Evolutionary conservation across 2,329 filamentous ascomycete genomes (phyloP).

Genomic region (Plenodomus lindquistii): DNA sequence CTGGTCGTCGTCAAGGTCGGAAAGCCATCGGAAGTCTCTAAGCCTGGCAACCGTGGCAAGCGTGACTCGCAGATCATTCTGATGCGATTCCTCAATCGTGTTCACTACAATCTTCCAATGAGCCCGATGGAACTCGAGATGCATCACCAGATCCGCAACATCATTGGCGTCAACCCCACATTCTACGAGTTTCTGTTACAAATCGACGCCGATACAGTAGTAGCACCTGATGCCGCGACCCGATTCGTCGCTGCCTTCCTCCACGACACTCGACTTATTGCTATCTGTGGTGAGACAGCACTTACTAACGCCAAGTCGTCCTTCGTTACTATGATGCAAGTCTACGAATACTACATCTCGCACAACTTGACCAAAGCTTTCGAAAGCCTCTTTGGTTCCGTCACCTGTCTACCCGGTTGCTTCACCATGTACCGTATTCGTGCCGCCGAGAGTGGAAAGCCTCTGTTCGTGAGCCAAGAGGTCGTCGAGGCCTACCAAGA

Average conservation of each 20-base stretch:
- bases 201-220: constrained; percentile 96
- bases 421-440: constrained; percentile 99
- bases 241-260: constrained; percentile 91
- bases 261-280: constrained; percentile 90
- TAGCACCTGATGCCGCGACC: constrained; percentile 84
- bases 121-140: constrained; percentile 95
- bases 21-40: constrained; percentile 72
- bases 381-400: constrained; percentile 93
- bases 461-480: constrained; percentile 92
- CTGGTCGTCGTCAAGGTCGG: constrained; percentile 96
- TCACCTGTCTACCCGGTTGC: constrained; percentile 97
- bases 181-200: constrained; percentile 98
- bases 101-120: constrained; percentile 97
- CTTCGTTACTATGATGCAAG: constrained; percentile 98
- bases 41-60: constrained; percentile 94
- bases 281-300: constrained; percentile 90
- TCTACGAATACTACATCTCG: constrained; percentile 99
- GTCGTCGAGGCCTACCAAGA: constrained; percentile 86
- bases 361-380: constrained; percentile 97
- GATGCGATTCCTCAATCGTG: constrained; percentile 98
- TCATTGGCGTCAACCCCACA: constrained; percentile 96
- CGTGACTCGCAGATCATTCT: constrained; percentile 98
- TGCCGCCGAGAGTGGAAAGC: constrained; percentile 91
- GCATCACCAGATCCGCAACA: constrained; percentile 97
- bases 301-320: constrained; percentile 92